phyloP scores from a whole-genome alignment of 208 protist species.

The Polymyxa betae region DNA sequence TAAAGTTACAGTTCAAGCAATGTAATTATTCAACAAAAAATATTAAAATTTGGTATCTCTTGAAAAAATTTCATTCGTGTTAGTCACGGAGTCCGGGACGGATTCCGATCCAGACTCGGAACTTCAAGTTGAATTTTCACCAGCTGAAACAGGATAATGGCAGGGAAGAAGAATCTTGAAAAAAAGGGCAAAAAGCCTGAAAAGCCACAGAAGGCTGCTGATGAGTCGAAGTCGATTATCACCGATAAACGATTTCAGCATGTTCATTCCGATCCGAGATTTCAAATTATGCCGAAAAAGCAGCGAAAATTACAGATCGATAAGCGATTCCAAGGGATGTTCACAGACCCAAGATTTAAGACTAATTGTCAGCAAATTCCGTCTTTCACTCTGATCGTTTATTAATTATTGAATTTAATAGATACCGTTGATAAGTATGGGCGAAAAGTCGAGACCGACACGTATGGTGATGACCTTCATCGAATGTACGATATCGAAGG shows the following conservation, averaged over 20 bases:
- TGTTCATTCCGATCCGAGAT: conserved; percentile 26
- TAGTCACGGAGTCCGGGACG: neutral
- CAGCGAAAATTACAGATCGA: conserved; percentile 9
- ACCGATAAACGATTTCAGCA: neutral
- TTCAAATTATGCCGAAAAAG: conserved; percentile 39
- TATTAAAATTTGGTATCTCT: too few relatives aligned
- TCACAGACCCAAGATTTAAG: neutral
- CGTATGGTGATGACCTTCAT: conserved; percentile 27
- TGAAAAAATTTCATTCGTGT: too few relatives aligned
- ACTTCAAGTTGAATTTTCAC: neutral
- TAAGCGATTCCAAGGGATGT: conserved; percentile 35
- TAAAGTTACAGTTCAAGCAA: too few relatives aligned
- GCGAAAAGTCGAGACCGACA: conserved; percentile 15
- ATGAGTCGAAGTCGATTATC: neutral
- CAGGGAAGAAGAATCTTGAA: neutral
- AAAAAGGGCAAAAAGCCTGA: neutral
- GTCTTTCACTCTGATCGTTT: neutral
- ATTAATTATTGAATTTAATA: neutral
- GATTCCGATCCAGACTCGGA: neutral
- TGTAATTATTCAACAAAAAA: too few relatives aligned
- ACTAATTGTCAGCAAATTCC: neutral
- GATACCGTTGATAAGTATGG: conserved; percentile 28
- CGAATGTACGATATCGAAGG: conserved; percentile 7
- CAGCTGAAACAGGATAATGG: neutral
- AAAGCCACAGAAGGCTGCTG: neutral